A percentile compares a stretch with the other conserved stretches of the same genome.
Conservation (phyloP, 208 protist species). For the Trypanosoma scelopori region DNA sequence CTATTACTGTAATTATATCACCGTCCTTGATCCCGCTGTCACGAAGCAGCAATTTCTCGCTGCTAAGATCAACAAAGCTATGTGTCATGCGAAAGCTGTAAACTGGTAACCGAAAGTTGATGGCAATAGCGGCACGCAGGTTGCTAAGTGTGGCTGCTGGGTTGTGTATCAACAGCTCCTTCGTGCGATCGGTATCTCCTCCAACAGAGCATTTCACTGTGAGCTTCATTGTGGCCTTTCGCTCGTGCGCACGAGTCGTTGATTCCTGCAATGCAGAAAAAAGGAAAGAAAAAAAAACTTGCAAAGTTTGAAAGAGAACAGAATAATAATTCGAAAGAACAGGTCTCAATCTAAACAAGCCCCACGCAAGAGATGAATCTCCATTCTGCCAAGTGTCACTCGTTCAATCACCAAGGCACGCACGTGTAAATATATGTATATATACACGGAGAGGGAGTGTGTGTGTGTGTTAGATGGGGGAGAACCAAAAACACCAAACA, state of each 20-base stretch:
- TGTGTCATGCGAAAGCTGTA: constrained; percentile 52
- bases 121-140: constrained; percentile 66
- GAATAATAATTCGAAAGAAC: constrained; percentile 21
- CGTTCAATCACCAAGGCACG: neutral
- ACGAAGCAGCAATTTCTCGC: constrained; percentile 61
- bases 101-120: constrained; percentile 69
- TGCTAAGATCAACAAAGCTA: constrained; percentile 37
- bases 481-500: constrained; percentile 5
- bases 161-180: constrained; percentile 77
- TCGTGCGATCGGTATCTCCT: constrained; percentile 38
- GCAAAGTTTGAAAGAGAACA: neutral
- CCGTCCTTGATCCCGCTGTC: constrained; percentile 71
- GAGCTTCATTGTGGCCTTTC: constrained; percentile 60
- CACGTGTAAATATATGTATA: constrained; percentile 13
- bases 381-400: constrained; percentile 4
- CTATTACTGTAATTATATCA: constrained; percentile 55
- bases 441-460: constrained; percentile 8
- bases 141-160: constrained; percentile 71
- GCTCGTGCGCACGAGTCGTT: neutral
- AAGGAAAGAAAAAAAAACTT: constrained; percentile 1
- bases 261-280: constrained; percentile 4
- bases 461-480: no score
- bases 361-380: no score
- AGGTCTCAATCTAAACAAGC: neutral
- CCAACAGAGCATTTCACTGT: constrained; percentile 50